A percentile compares a stretch with the other conserved stretches of the same genome.
Conservation (phyloP, 768 basidiomycete genomes). For the Pholiota microspora region DNA sequence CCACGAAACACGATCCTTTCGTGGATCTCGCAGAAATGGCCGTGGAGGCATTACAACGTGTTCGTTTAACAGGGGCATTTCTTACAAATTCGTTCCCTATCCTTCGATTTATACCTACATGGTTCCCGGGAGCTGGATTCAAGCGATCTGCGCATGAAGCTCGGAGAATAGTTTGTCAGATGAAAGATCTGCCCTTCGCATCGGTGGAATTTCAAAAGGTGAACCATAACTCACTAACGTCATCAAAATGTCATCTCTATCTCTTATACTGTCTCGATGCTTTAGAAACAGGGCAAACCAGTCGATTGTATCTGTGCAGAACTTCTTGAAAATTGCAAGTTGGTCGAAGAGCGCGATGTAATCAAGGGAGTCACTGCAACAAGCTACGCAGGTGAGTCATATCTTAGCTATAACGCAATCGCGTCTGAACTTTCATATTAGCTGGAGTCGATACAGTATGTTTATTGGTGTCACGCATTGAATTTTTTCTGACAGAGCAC, state of each 20-base stretch:
- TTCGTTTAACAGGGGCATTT: slow-evolving; percentile 9
- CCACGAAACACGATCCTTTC: slow-evolving; percentile 10
- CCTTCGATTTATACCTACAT: slow-evolving; percentile 12
- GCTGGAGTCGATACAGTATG: slow-evolving; percentile 4
- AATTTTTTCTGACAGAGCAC: not conserved
- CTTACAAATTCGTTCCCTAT: slow-evolving; percentile 10
- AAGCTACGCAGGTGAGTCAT: not conserved
- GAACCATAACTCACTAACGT: not conserved
- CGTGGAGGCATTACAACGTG: not conserved
- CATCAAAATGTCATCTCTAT: not conserved
- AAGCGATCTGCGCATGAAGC: slow-evolving; percentile 5
- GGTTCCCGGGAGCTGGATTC: slow-evolving; percentile 14
- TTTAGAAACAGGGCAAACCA: not conserved
- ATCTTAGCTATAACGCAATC: not conserved
- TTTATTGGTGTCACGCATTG: too few relatives aligned
- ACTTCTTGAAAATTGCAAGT: not conserved
- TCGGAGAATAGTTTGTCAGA: not conserved
- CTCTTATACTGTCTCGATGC: too few relatives aligned
- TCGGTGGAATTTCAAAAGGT: not conserved
- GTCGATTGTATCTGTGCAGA: not conserved
- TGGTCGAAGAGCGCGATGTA: not conserved
- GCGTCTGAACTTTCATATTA: not conserved
- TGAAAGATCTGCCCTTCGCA: not conserved
- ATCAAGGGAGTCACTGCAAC: not conserved
- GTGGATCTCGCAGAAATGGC: slow-evolving; percentile 11